phyloP scores from a whole-genome alignment of 164 flowering plant genomes.

The Dillenia turbinata region DNA sequence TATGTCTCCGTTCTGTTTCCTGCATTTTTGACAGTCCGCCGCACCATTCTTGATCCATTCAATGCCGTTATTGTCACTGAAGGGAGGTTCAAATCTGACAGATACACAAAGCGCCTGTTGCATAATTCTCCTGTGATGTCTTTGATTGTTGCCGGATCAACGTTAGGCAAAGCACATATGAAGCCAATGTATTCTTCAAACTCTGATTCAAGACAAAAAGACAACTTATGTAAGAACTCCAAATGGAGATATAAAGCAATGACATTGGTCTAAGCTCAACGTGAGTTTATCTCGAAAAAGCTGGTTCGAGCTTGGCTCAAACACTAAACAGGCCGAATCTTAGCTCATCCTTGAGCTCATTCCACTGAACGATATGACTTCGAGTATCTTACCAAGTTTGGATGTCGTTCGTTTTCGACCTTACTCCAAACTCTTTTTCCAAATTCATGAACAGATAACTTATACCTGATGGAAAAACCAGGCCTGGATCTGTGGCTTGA shows the following conservation, averaged over 20 bases:
- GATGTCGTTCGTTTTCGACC: too few relatives aligned
- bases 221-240: background rate
- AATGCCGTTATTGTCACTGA: slow-evolving; percentile 68
- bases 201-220: slow-evolving; percentile 29
- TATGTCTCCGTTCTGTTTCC: slow-evolving; percentile 59
- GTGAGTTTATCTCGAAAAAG: too few relatives aligned
- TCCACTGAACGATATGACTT: too few relatives aligned
- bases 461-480: slow-evolving; percentile 59
- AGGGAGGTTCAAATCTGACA: slow-evolving; percentile 77
- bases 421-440: too few relatives aligned
- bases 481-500: slow-evolving; percentile 73
- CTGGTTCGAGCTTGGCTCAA: too few relatives aligned
- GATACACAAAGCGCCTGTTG: slow-evolving; percentile 30
- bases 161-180: slow-evolving; percentile 73
- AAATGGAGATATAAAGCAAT: background rate
- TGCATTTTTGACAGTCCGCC: slow-evolving; percentile 51
- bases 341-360: too few relatives aligned
- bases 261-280: background rate
- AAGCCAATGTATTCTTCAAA: slow-evolving; percentile 75
- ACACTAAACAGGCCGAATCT: too few relatives aligned
- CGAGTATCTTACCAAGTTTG: too few relatives aligned
- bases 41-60: slow-evolving; percentile 28
- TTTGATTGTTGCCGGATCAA: slow-evolving; percentile 30
- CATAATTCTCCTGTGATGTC: slow-evolving; percentile 56
- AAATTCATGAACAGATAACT: too few relatives aligned